Percentiles rank a stretch among this genome's conserved stretches.
These are phyloP conservation scores for Hyaloscypha bicolor DNA, from an alignment of 495 filamentous ascomycete genomes.

Conservation along the genomic window DNA sequence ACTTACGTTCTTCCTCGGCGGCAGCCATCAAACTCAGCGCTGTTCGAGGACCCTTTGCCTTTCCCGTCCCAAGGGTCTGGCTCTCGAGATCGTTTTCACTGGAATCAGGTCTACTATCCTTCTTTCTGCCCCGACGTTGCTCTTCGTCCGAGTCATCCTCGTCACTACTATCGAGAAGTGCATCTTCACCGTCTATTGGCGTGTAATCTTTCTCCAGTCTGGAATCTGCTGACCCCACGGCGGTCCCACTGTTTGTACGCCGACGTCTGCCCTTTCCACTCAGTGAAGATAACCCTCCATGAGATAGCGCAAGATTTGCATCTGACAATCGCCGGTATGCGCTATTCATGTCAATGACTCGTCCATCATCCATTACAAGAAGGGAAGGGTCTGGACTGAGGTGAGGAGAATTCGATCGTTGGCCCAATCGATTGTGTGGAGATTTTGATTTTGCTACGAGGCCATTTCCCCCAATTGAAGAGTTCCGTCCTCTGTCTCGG, in stretches of 20 bases:
- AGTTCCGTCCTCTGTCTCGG: slow-evolving; percentile 46
- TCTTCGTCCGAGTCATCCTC: slow-evolving; percentile 54
- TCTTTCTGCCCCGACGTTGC: slow-evolving; percentile 51
- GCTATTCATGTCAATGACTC: slow-evolving; percentile 57
- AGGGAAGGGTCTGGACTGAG: slow-evolving; percentile 39
- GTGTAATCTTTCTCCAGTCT: slow-evolving; percentile 76
- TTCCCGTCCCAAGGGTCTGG: slow-evolving; percentile 32
- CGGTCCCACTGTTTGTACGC: slow-evolving; percentile 25
- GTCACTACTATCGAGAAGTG: slow-evolving; percentile 54
- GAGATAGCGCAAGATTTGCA: slow-evolving; percentile 57
- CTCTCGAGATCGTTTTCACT: slow-evolving; percentile 32
- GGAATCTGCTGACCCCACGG: slow-evolving; percentile 33
- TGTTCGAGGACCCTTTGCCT: slow-evolving; percentile 39
- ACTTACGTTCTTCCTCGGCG: slow-evolving; percentile 79
- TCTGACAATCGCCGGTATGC: slow-evolving; percentile 68
- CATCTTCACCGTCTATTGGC: slow-evolving; percentile 60
- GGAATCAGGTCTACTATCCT: slow-evolving; percentile 38
- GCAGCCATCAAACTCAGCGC: slow-evolving; percentile 64
- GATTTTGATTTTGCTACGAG: slow-evolving; percentile 62
- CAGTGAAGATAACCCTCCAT: slow-evolving; percentile 56
- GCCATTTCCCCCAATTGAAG: slow-evolving; percentile 45
- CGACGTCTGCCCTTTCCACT: slow-evolving; percentile 31
- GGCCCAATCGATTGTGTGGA: slow-evolving; percentile 53
- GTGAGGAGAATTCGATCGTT: slow-evolving; percentile 62
- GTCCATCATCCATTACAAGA: slow-evolving; percentile 51